Base-by-base conservation (phyloP, 2,329 filamentous ascomycete genomes). In the Daldinia eschscholtzii region DNA sequence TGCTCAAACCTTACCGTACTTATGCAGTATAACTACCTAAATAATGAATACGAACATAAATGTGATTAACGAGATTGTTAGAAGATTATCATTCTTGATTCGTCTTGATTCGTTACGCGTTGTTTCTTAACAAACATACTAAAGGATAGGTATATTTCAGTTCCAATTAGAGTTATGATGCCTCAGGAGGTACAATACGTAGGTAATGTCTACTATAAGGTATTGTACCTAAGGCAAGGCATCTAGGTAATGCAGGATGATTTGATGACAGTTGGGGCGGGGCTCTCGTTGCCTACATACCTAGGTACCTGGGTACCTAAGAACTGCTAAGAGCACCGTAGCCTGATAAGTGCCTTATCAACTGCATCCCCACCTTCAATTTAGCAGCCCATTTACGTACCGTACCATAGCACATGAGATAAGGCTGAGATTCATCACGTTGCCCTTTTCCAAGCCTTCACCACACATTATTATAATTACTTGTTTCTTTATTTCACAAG, bases 271-370 rank as follows among this genome's bases (percentile, higher is more conserved):
- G 59, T 46, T 30, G 44, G 53, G 57, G 64, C 53, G 61, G 60
- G 60, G 67, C 64, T 44, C 39, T 61, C 46, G 52, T 48, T 67
- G 60, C 64, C 67, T 69, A 57, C n/a, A n/a, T n/a, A n/a, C n/a
- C n/a, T n/a, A n/a, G n/a, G n/a, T n/a, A n/a, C n/a, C n/a, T n/a
- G n/a, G n/a, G n/a, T n/a, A n/a, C n/a, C n/a, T n/a, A 66, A 53
- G 3, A 6, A 23, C 20, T 23, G 20, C 20, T 23, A 4, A 13
- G 39, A 52, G 33, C 44, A 37, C 39, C 37, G 55, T 48, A 59
- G 39, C 23, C 18, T 57, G 67, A 64, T 59, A 62, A 63, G 23
- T 18, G n/a, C 33, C 57, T 67, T 70, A 70, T 70, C 67, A 67
- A 6, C 12, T 41, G 33, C 37, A n/a, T 20, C 52, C 52, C 65